Evolutionary conservation across 164 flowering plant species (phyloP), one percentile per base, ranked within the genome.

Genomic region (Tetracentron sinense): DNA sequence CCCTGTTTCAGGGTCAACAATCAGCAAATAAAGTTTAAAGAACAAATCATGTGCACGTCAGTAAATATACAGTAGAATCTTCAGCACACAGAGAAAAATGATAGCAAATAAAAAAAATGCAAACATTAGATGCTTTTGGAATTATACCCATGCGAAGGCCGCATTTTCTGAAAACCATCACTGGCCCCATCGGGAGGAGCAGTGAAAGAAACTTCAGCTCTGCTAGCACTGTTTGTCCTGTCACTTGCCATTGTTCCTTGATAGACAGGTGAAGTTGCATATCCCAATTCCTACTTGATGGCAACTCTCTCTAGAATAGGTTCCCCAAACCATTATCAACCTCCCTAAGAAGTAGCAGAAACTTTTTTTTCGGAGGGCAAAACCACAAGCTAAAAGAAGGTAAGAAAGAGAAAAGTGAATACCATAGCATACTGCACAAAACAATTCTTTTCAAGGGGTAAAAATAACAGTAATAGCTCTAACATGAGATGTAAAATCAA

Each of bases 81-180:
- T 26, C 29, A 31, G 12, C 42, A 25, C 6, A 29, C 44, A 49
- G n/a, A n/a, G n/a, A n/a, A n/a, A n/a, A n/a, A 10, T 38, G 20
- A 25, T 48, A 7, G 12, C 4, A 29, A 57, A 23, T 4, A 17
- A 35, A 22, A 48, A 47, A 2, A 44, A 61, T 60, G 15, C 14
- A n/a, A 42, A 42, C 8, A 52, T 38, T 16, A 30, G 19, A 38
- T 38, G 44, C 1, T 38, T 38, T 38, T 60, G 17, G 54, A 65
- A 59, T 11, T 27, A 54, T 85, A 89, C 96, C 96, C 93, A 54
- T 82, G 83, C 33, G 71, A 68, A 62, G 87, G 75, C 55, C 86
- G 82, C 51, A 66, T 63, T 72, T 70, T 83, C 65, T 68, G 85
- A 54, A 66, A 42, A 48, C 80, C 72, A 52, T 69, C 75, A 26